Evolutionary conservation across 305 asterid species (phyloP).

Genomic region (Fraxinus latifolia): DNA sequence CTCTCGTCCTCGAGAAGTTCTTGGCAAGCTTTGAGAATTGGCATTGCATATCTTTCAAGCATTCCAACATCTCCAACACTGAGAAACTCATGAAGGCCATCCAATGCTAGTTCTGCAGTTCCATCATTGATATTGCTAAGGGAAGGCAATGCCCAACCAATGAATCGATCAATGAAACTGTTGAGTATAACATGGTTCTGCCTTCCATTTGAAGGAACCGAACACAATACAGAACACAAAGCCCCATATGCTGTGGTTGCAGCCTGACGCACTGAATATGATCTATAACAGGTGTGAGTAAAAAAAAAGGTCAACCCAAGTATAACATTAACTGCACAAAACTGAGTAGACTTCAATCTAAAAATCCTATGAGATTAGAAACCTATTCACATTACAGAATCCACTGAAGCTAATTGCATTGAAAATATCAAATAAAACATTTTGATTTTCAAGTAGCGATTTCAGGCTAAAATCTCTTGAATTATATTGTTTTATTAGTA

Average conservation of each 20-base stretch:
- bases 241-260: conserved; percentile 95
- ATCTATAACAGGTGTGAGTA: conserved; percentile 45
- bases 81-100: conserved; percentile 84
- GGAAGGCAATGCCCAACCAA: conserved; percentile 92
- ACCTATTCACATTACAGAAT: not conserved
- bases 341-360: conserved; percentile 1
- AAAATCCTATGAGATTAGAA: not conserved
- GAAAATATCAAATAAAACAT: not conserved
- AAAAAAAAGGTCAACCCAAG: conserved; percentile 16
- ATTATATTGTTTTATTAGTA: not conserved
- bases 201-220: conserved; percentile 77
- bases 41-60: conserved; percentile 86
- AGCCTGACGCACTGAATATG: conserved; percentile 77
- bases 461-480: not conserved
- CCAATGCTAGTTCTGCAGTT: conserved; percentile 73
- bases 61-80: conserved; percentile 83
- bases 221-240: conserved; percentile 68
- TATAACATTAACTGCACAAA: conserved; percentile 4
- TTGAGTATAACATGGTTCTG: conserved; percentile 72
- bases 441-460: not conserved
- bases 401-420: not conserved
- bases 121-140: conserved; percentile 55
- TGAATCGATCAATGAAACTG: conserved; percentile 73
- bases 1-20: conserved; percentile 98
- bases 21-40: conserved; percentile 93